Evolutionary conservation across 2,329 filamentous ascomycete species (phyloP).

Genomic region (Huntiella bhutanensis): DNA sequence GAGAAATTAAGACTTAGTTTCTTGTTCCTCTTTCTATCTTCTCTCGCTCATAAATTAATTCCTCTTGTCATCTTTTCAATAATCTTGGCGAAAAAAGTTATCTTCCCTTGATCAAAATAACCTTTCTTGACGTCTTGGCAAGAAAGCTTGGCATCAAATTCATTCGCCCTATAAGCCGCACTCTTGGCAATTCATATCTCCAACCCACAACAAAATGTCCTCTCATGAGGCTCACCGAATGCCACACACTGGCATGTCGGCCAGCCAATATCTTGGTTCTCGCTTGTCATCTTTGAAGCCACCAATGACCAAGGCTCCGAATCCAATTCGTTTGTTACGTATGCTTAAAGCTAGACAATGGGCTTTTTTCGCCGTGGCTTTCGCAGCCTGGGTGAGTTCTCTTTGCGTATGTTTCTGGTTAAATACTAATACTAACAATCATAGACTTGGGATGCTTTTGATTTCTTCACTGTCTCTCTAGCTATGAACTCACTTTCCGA

Average conservation of each 20-base stretch:
- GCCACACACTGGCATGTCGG: slow-evolving; percentile 23
- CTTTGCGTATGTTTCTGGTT: neutral
- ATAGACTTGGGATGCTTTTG: slow-evolving; percentile 70
- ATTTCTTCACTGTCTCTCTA: slow-evolving; percentile 64
- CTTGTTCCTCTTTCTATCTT: neutral
- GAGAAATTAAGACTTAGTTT: neutral
- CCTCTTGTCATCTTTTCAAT: neutral
- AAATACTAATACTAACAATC: too few species aligned
- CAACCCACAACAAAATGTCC: neutral
- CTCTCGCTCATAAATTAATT: neutral
- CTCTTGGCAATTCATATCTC: neutral
- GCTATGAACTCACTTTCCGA: slow-evolving; percentile 50
- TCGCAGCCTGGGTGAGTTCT: slow-evolving; percentile 33
- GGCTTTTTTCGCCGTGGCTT: slow-evolving; percentile 36
- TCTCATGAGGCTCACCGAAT: neutral
- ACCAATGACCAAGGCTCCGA: slow-evolving; percentile 33
- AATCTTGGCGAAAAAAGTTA: neutral
- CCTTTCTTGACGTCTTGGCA: neutral
- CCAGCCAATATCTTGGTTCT: slow-evolving; percentile 26
- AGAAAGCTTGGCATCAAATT: neutral
- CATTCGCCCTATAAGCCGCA: neutral
- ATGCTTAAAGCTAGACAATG: slow-evolving; percentile 32
- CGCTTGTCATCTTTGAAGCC: slow-evolving; percentile 38
- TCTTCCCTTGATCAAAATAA: neutral
- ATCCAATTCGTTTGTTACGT: slow-evolving; percentile 29